Evolutionary conservation across 2,329 filamentous ascomycete genomes (phyloP), one percentile per base, ranked within the genome.

Genomic region (Balansia obtecta): DNA sequence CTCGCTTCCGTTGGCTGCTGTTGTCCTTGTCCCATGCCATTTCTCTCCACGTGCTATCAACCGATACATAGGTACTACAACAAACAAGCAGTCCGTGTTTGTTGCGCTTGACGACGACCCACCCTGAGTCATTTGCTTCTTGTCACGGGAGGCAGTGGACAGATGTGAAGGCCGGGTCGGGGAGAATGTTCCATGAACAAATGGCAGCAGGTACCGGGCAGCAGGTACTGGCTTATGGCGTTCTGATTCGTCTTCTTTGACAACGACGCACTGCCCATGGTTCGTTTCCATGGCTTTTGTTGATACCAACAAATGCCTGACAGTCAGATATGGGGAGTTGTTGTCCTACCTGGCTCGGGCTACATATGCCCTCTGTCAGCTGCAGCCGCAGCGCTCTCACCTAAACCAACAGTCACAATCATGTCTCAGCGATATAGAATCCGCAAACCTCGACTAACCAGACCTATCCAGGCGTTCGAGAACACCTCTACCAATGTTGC

Each of bases 401-500:
- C 12, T 12, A 16, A 18, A 38, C 22, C 27, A 11, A 6, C 39
- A 34, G 20, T 10, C 41, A 33, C 38, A n/a, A 15, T 44, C 34
- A 49, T 42, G 44, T 9, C 42, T 38, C 46, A 12, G 34, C 33
- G 12, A 13, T 43, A n/a, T 9, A 47, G 48, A 45, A 20, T 47
- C 49, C 46, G 10, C 13, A 42, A 42, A 18, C 45, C 37, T 30
- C 40, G 49, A 59, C 62, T 67, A 60, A 68, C 56, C 10, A 46
- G 50, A 20, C 48, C 49, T 50, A 3, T 30, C 39, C 62, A 97
- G 93, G 93, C 93, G 55, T 98, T 98, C 69, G 93, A 98, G 74
- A 97, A 97, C 81, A 95, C 93, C 60, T 96, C 91, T 51, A 98
- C 93, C 65, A 96, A 88, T 63, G 91, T 98, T 58, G 93, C 93